Conservation (phyloP, 2,329 filamentous ascomycete genomes). For the Immersiporthe knoxdaviesiana region DNA sequence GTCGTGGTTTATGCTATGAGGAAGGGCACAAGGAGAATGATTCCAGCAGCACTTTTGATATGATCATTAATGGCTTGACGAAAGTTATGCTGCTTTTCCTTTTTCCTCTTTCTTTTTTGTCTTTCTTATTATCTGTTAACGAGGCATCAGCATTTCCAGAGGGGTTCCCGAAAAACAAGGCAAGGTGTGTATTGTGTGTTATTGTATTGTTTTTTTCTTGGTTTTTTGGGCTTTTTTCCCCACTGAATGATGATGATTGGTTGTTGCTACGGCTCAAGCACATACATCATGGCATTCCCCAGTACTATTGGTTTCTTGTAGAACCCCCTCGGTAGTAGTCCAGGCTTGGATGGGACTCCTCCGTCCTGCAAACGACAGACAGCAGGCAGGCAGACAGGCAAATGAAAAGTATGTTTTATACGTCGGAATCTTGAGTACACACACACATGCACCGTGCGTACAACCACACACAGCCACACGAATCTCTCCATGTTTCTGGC, state of each 20-base stretch:
- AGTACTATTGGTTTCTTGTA: not conserved
- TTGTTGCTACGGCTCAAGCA: not conserved
- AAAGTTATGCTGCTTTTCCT: constrained; percentile 7
- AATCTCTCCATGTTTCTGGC: too few species aligned
- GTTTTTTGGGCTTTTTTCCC: not conserved
- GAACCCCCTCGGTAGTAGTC: not conserved
- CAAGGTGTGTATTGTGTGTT: constrained; percentile 1
- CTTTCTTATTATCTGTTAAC: not conserved
- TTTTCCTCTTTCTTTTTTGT: too few species aligned
- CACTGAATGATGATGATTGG: not conserved
- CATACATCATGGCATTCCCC: not conserved
- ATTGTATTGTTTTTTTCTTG: not conserved
- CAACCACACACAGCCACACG: too few species aligned
- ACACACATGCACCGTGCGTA: not conserved
- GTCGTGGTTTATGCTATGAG: not conserved
- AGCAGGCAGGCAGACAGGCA: not conserved
- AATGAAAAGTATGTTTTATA: not conserved
- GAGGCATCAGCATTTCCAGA: constrained; percentile 2
- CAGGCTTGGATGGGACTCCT: not conserved
- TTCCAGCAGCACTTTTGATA: not conserved
- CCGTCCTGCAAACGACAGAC: not conserved
- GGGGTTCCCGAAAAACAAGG: not conserved
- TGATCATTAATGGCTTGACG: constrained; percentile 16
- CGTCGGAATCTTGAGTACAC: not conserved
- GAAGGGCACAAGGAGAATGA: not conserved